These are phyloP conservation scores for Colletotrichum tamarilloi DNA, from an alignment of 2,329 filamentous ascomycete species.

Conservation along the genomic window DNA sequence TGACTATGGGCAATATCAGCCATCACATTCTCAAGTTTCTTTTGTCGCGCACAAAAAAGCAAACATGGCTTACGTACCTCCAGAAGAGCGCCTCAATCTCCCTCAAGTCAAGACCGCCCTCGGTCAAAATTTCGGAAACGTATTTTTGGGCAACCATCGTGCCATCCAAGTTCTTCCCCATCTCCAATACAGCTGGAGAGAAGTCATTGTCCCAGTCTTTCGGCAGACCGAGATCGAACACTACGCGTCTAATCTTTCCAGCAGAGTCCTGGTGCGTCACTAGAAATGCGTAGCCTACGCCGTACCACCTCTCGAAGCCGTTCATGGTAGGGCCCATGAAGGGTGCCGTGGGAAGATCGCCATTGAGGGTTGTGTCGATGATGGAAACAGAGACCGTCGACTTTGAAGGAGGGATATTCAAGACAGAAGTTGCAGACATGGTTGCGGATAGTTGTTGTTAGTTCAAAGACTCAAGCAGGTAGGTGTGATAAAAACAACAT, in stretches of 20 bases:
- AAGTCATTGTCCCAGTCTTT: conserved; percentile 1
- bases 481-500: neutral
- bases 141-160: conserved; percentile 5
- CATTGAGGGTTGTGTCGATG: conserved; percentile 9
- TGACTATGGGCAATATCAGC: conserved; percentile 26
- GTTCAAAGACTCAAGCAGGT: neutral
- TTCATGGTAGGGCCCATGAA: conserved; percentile 9
- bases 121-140: conserved; percentile 11
- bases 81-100: conserved; percentile 39
- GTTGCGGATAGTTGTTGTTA: neutral
- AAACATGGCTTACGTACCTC: conserved; percentile 22
- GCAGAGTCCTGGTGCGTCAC: neutral
- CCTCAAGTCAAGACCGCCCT: neutral
- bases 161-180: neutral
- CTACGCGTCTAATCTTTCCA: neutral
- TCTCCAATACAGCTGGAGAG: neutral
- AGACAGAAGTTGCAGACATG: neutral
- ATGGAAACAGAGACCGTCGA: conserved; percentile 2
- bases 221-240: conserved; percentile 6
- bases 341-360: neutral
- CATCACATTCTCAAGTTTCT: neutral
- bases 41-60: neutral
- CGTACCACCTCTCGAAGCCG: conserved; percentile 6
- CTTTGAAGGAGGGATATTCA: neutral
- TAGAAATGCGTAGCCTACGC: conserved; percentile 1